Conservation (phyloP, 768 basidiomycete genomes). For the Hygrocybe coccinea region DNA sequence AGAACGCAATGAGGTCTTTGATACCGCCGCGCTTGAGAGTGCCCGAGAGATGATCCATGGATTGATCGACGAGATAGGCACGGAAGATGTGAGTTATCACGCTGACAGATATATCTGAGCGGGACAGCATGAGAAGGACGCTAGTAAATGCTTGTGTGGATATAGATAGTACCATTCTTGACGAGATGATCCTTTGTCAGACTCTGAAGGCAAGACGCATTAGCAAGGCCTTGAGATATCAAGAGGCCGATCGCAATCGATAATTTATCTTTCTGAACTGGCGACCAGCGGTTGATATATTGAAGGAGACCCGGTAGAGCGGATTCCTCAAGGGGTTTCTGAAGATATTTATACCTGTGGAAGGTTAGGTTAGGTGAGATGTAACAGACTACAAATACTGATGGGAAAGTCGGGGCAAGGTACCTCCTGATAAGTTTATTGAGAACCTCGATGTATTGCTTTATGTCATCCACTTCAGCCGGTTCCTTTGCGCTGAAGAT, state of each 20-base stretch:
- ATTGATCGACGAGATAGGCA: conserved; percentile 73
- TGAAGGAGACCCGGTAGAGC: conserved; percentile 82
- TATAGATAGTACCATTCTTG: conserved; percentile 68
- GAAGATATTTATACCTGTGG: conserved; percentile 94
- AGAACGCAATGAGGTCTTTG: conserved; percentile 81
- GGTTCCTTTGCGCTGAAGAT: conserved; percentile 78
- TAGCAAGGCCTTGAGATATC: conserved; percentile 77
- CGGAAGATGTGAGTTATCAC: conserved; percentile 78
- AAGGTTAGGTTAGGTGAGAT: conserved; percentile 5
- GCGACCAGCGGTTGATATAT: conserved; percentile 81
- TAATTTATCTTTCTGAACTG: conserved; percentile 75
- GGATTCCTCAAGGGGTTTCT: conserved; percentile 87
- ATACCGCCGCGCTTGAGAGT: conserved; percentile 81
- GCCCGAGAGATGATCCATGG: conserved; percentile 83
- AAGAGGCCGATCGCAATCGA: conserved; percentile 76
- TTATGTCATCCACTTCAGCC: conserved; percentile 78
- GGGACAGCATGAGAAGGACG: conserved; percentile 4
- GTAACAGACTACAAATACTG: too few species aligned
- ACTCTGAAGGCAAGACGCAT: conserved; percentile 70
- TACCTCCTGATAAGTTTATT: conserved; percentile 95
- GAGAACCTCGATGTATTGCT: conserved; percentile 89
- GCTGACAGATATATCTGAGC: conserved; percentile 66
- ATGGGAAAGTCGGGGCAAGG: not conserved
- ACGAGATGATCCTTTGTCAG: conserved; percentile 91
- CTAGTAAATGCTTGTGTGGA: not conserved